These are phyloP conservation scores for Prunus salicina DNA, from an alignment of 306 rosid species.

Conservation along the genomic window DNA sequence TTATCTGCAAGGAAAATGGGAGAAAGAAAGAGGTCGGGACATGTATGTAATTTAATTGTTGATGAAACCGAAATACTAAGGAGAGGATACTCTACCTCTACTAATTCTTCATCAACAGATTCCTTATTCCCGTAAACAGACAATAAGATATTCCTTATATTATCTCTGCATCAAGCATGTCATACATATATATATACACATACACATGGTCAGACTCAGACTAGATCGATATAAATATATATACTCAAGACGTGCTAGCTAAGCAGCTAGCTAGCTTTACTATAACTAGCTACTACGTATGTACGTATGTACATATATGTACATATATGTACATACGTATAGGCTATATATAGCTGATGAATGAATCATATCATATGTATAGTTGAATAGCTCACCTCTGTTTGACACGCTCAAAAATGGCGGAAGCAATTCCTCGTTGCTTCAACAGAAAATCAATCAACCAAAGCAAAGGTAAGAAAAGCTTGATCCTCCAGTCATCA, in stretches of 20 bases:
- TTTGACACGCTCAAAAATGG: slow-evolving; percentile 71
- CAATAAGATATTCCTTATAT: slow-evolving; percentile 52
- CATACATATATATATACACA: not conserved
- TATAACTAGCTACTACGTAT: too few species aligned
- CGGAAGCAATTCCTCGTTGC: slow-evolving; percentile 67
- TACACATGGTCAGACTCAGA: not conserved
- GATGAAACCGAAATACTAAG: not conserved
- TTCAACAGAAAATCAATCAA: slow-evolving; percentile 70
- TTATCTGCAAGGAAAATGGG: slow-evolving; percentile 39
- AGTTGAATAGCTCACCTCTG: slow-evolving; percentile 45
- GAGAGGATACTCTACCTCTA: slow-evolving; percentile 46
- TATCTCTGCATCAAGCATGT: slow-evolving; percentile 57
- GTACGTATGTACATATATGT: too few species aligned
- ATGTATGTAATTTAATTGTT: too few species aligned
- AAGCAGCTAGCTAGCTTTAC: too few species aligned
- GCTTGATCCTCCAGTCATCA: slow-evolving; percentile 95
- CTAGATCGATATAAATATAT: not conserved
- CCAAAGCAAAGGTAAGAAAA: slow-evolving; percentile 72
- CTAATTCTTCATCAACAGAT: slow-evolving; percentile 79
- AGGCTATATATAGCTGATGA: too few species aligned
- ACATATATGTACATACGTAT: too few species aligned
- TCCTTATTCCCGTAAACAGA: slow-evolving; percentile 81
- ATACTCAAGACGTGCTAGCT: too few species aligned
- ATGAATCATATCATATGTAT: too few species aligned
- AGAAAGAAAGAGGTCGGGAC: not conserved